A percentile compares a stretch with the other conserved stretches of the same genome.
Evolutionary conservation across 2,329 filamentous ascomycete species (phyloP).

Genomic region (Dothistroma septosporum): DNA sequence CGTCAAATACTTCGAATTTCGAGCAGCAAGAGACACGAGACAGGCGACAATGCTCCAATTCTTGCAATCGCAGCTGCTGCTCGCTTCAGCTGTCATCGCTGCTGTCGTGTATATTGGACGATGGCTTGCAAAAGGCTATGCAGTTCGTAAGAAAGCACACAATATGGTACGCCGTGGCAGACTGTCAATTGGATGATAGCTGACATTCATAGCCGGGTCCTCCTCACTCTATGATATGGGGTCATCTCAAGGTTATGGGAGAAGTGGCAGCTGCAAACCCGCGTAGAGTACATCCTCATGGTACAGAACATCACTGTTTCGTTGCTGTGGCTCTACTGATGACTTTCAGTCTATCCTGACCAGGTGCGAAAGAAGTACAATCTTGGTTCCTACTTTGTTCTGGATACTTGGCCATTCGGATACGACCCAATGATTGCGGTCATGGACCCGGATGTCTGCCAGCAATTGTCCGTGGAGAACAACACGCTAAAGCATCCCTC

Average conservation of each 20-base stretch:
- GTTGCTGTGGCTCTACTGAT: not conserved
- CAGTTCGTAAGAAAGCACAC: slow-evolving; percentile 2
- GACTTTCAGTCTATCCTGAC: slow-evolving; percentile 9
- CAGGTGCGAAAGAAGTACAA: slow-evolving; percentile 21
- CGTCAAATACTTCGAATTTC: too few relatives aligned
- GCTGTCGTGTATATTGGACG: not conserved
- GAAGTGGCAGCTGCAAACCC: slow-evolving; percentile 3
- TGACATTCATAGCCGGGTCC: slow-evolving; percentile 8
- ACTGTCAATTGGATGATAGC: not conserved
- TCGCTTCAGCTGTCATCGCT: not conserved
- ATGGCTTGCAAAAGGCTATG: slow-evolving; percentile 8
- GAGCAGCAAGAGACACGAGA: too few relatives aligned
- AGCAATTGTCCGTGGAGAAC: slow-evolving; percentile 19
- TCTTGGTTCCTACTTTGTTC: slow-evolving; percentile 18
- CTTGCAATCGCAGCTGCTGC: not conserved
- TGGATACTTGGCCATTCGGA: slow-evolving; percentile 25
- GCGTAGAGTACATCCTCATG: slow-evolving; percentile 13
- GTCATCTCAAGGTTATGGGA: slow-evolving; percentile 10
- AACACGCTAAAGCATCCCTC: slow-evolving; percentile 14
- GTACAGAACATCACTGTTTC: not conserved
- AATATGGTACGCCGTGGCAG: not conserved
- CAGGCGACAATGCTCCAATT: not conserved
- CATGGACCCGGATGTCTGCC: slow-evolving; percentile 19
- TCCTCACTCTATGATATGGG: slow-evolving; percentile 11
- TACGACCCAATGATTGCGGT: slow-evolving; percentile 18